Conservation (phyloP, 768 basidiomycete genomes). For the Tricholoma sp. region DNA sequence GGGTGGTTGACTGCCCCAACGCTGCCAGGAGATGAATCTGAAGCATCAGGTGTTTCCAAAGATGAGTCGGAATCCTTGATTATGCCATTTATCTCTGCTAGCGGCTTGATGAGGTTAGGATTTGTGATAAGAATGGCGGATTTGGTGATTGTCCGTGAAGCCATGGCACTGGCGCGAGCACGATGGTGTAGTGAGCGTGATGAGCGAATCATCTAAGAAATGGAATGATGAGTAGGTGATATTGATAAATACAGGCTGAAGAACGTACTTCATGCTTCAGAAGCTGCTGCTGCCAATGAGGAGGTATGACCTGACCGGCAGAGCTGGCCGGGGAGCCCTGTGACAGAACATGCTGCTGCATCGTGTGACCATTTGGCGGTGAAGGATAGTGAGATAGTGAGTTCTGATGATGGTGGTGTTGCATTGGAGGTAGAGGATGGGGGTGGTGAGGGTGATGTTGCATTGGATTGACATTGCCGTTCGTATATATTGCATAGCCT, state of each 20-base stretch:
- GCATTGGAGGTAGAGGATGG: constrained; percentile 47
- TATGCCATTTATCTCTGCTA: constrained; percentile 30
- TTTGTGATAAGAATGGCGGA: constrained; percentile 90
- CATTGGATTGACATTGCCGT: constrained; percentile 56
- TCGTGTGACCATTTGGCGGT: constrained; percentile 66
- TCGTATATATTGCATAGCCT: constrained; percentile 72
- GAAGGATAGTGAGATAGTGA: constrained; percentile 76
- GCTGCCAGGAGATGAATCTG: constrained; percentile 23
- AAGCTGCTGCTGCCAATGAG: constrained; percentile 92
- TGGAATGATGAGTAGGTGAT: constrained; percentile 9
- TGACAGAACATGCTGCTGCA: constrained; percentile 50
- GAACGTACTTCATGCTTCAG: constrained; percentile 84
- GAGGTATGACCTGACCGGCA: constrained; percentile 60
- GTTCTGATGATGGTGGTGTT: constrained; percentile 76
- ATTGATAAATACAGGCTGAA: constrained; percentile 16
- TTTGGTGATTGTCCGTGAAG: constrained; percentile 81
- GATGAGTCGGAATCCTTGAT: constrained; percentile 25
- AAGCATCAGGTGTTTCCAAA: constrained; percentile 19
- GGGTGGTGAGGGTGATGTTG: constrained; percentile 61
- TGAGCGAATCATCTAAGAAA: constrained; percentile 68
- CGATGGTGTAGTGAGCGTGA: constrained; percentile 90
- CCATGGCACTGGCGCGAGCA: constrained; percentile 92
- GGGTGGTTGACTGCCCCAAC: constrained; percentile 50
- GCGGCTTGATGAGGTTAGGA: constrained; percentile 66
- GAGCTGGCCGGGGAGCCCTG: constrained; percentile 55